Conservation (phyloP, 75 land plant genomes). For the Picea sitchensis region DNA sequence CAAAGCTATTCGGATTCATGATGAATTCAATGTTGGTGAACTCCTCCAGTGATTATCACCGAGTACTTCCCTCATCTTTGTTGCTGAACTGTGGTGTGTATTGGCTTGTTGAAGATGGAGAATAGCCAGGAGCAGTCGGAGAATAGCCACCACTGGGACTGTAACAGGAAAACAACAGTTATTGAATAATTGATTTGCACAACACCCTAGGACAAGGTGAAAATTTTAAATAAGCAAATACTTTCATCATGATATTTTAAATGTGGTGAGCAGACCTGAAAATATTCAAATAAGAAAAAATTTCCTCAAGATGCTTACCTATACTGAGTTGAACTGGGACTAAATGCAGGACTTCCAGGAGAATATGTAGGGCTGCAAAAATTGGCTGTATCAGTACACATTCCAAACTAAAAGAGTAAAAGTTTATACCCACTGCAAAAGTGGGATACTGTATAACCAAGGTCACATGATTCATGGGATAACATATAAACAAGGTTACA, state of each 20-base stretch:
- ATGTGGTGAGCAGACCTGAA: neutral
- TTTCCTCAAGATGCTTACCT: conserved; percentile 37
- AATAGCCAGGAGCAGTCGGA: conserved; percentile 91
- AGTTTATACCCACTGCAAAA: neutral
- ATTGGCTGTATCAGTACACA: neutral
- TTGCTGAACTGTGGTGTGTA: conserved; percentile 69
- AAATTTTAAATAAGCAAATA: too few species aligned
- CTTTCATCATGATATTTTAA: too few species aligned
- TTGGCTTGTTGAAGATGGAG: conserved; percentile 81
- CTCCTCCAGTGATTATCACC: neutral
- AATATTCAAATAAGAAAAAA: neutral
- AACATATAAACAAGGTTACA: too few species aligned
- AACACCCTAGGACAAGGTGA: too few species aligned
- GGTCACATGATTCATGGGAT: too few species aligned
- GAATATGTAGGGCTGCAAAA: conserved; percentile 71
- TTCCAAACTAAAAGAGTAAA: conserved; percentile 6
- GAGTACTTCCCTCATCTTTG: conserved; percentile 32
- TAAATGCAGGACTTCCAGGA: conserved; percentile 71
- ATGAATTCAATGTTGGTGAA: too few species aligned
- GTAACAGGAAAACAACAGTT: conserved; percentile 10
- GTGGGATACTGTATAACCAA: too few species aligned
- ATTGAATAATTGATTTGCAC: too few species aligned
- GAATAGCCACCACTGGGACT: conserved; percentile 93
- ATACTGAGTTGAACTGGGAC: conserved; percentile 89
- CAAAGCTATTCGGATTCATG: too few species aligned